These are phyloP conservation scores for Zymoseptoria tritici DNA, from an alignment of 2,329 filamentous ascomycete species.

Conservation along the genomic window DNA sequence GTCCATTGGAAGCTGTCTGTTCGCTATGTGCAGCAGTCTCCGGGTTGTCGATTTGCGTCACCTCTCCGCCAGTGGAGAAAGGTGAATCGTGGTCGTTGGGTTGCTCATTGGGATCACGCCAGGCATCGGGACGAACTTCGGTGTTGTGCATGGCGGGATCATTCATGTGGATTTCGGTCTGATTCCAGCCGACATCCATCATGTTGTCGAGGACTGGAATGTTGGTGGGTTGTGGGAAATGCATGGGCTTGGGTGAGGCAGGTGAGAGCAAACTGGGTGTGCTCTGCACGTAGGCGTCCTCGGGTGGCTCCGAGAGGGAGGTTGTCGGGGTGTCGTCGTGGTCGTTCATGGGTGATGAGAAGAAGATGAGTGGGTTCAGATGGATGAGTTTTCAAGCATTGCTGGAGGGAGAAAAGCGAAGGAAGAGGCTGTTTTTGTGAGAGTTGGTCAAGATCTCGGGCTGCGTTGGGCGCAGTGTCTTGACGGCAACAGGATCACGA, in stretches of 20 bases:
- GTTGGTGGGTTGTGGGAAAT: slow-evolving; percentile 59
- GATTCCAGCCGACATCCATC: slow-evolving; percentile 65
- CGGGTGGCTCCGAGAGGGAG: slow-evolving; percentile 34
- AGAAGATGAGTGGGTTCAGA: neutral
- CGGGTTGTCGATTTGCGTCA: neutral
- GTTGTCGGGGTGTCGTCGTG: slow-evolving; percentile 7
- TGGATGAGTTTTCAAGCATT: neutral
- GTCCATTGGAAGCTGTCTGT: slow-evolving; percentile 15
- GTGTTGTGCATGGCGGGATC: slow-evolving; percentile 29
- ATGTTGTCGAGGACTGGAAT: slow-evolving; percentile 64
- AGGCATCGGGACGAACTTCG: slow-evolving; percentile 26
- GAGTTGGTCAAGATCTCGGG: too few relatives aligned
- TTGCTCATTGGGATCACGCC: slow-evolving; percentile 26
- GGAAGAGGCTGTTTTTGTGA: neutral
- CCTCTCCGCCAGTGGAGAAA: slow-evolving; percentile 17
- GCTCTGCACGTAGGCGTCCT: slow-evolving; percentile 55
- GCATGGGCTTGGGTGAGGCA: slow-evolving; percentile 62
- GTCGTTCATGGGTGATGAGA: slow-evolving; percentile 21
- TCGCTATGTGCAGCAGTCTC: slow-evolving; percentile 14
- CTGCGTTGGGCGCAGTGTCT: too few relatives aligned
- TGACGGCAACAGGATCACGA: too few relatives aligned
- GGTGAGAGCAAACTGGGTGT: slow-evolving; percentile 54
- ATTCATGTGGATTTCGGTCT: slow-evolving; percentile 52
- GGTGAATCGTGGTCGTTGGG: slow-evolving; percentile 11
- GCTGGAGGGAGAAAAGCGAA: neutral